Evolutionary conservation across 164 flowering plant genomes (phyloP), one percentile per base, ranked within the genome.

Genomic region (Magnolia officinalis): DNA sequence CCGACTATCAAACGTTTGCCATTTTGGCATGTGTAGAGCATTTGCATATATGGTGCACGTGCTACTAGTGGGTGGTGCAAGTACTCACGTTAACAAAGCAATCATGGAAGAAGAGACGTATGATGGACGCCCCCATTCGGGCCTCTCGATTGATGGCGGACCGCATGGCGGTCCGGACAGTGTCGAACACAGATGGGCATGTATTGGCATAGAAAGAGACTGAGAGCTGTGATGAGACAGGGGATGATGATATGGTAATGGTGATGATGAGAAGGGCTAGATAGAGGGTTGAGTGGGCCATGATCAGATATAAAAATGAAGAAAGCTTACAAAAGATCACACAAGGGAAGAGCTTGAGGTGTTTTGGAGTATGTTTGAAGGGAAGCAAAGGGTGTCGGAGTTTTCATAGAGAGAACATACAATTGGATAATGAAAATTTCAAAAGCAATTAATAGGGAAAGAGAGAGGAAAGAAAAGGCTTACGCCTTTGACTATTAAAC

Each of bases 61-160:
- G 37, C 37, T 31, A 1, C 37, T 31, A 31, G 3, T 31, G 37
- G 37, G 37, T 31, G 4, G 37, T 31, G 37, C 37, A 31, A 31
- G 37, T 31, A 50, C 61, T 77, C 52, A 77, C 82, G 55, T 66
- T 77, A 50, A 80, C 84, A 65, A 85, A 85, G 77, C 88, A 85
- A 29, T 85, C 88, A 52, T 83, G 88, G 79, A 85, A 85, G 71
- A 83, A 82, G 51, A 85, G 81, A 11, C 88, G 86, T n/a, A 85
- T 76, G 37, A 84, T 23, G 37, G 85, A 84, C 1, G 87, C 85
- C 0, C 83, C 87, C 83, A 84, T 84, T 66, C 87, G 82, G 21
- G 74, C 20, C 31, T 85, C 87, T 10, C 80, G 66, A 63, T 51
- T 63, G 26, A 85, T 71, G 11, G 83, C 80, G 0, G 80, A 65